Conservation (phyloP, 371 early-diverging fungal species). For the Apophysomyces ossiformis region DNA sequence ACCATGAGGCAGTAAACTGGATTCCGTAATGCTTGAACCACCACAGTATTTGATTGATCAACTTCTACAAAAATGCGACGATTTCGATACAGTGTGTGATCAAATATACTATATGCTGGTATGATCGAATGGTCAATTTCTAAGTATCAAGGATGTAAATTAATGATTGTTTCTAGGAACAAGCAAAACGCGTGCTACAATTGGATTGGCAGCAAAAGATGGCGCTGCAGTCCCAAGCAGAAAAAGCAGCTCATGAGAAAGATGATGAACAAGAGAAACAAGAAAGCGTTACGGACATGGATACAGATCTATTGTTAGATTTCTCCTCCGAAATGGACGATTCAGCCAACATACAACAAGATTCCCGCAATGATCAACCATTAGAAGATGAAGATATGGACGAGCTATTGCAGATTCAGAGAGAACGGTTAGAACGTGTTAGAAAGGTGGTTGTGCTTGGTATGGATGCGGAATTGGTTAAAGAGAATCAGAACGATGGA, state of each 20-base stretch:
- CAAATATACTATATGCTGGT: conserved; percentile 49
- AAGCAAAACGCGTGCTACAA: conserved; percentile 48
- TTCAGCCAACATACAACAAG: conserved; percentile 15
- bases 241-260: conserved; percentile 24
- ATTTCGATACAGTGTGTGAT: conserved; percentile 54
- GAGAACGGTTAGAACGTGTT: conserved; percentile 46
- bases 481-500: conserved; percentile 29
- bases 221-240: conserved; percentile 16
- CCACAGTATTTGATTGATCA: conserved; percentile 31
- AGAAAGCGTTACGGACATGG: conserved; percentile 20
- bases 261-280: conserved; percentile 29
- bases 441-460: conserved; percentile 48
- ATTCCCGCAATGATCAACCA: conserved; percentile 5
- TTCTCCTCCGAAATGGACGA: neutral
- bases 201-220: conserved; percentile 41
- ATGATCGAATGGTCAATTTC: neutral
- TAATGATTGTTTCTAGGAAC: conserved; percentile 26
- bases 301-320: neutral
- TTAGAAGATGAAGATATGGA: conserved; percentile 51
- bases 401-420: conserved; percentile 45
- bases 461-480: conserved; percentile 46
- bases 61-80: conserved; percentile 44
- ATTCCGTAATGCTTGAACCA: conserved; percentile 21
- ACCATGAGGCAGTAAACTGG: conserved; percentile 26
- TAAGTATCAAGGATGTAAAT: neutral